These are phyloP conservation scores for Bacterosira constricta DNA, from an alignment of 108 stramenopile species.

Conservation along the genomic window DNA sequence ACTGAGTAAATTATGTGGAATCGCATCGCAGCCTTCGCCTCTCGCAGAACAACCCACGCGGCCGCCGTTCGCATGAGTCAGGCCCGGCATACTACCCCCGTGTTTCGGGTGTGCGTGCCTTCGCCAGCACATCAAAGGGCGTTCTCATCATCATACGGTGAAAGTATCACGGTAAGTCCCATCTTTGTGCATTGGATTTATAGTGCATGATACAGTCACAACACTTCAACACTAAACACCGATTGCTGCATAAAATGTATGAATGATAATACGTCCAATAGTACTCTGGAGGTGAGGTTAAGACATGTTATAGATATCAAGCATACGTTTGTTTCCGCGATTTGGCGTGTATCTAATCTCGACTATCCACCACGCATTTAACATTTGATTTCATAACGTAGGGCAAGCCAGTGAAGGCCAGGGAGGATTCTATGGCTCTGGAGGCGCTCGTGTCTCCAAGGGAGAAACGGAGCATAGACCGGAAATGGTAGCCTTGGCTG, in stretches of 20 bases:
- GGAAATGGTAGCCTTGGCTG: slow-evolving; percentile 60
- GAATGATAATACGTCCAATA: not conserved
- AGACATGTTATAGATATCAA: not conserved
- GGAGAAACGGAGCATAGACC: slow-evolving; percentile 45
- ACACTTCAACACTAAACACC: not conserved
- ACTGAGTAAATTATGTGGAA: slow-evolving; percentile 7
- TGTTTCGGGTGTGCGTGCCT: not conserved
- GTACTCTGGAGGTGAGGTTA: slow-evolving; percentile 12
- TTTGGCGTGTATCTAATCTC: no score
- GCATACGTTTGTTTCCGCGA: not conserved
- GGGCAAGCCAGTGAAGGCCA: slow-evolving; percentile 80
- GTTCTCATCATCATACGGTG: not conserved
- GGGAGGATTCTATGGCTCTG: slow-evolving; percentile 79
- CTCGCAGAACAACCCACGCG: not conserved
- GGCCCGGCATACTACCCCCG: not conserved
- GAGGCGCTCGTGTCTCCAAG: slow-evolving; percentile 60
- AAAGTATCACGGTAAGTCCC: not conserved
- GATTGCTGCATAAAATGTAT: not conserved
- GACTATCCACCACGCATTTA: not conserved
- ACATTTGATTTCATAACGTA: slow-evolving; percentile 34
- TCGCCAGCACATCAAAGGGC: not conserved
- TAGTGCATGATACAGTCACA: not conserved
- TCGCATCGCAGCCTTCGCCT: not conserved
- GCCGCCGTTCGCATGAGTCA: not conserved
- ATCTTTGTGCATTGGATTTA: no score